Conservation (phyloP, 371 early-diverging fungal genomes). For the Chytridium lagenaria region DNA sequence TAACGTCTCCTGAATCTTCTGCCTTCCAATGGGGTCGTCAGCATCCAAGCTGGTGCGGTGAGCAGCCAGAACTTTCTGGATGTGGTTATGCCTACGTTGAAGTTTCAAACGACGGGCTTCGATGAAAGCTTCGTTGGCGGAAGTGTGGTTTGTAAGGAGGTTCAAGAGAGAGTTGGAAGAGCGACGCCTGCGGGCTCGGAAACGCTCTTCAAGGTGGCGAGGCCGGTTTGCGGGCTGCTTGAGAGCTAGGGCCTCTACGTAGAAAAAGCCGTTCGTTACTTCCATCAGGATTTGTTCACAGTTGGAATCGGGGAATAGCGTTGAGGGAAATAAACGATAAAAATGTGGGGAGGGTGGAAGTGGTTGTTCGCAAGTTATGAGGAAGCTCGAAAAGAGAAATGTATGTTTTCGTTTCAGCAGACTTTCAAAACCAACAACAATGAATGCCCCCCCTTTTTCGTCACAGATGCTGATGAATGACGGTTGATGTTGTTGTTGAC, state of each 20-base stretch:
- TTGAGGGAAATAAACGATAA: no score
- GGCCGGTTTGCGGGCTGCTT: conserved; percentile 47
- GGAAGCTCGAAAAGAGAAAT: no score
- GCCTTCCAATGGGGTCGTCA: background rate
- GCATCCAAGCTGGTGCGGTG: conserved; percentile 14
- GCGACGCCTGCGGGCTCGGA: conserved; percentile 22
- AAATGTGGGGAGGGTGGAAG: no score
- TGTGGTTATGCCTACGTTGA: conserved; percentile 34
- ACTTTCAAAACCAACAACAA: no score
- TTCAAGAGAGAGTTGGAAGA: background rate
- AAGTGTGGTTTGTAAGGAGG: background rate
- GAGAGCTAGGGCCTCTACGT: conserved; percentile 41
- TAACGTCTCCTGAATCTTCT: conserved; percentile 33
- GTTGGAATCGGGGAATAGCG: background rate
- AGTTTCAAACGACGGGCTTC: conserved; percentile 50
- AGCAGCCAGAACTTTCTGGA: conserved; percentile 32
- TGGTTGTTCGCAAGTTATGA: no score
- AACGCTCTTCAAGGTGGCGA: conserved; percentile 46
- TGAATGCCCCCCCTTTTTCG: no score
- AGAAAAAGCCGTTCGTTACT: conserved; percentile 36
- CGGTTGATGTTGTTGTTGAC: no score
- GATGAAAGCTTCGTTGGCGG: conserved; percentile 38
- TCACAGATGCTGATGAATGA: no score
- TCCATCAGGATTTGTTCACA: background rate
- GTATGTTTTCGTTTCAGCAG: no score